phyloP scores from a whole-genome alignment of 164 flowering plant genomes.

The Cinnamomum chago region DNA sequence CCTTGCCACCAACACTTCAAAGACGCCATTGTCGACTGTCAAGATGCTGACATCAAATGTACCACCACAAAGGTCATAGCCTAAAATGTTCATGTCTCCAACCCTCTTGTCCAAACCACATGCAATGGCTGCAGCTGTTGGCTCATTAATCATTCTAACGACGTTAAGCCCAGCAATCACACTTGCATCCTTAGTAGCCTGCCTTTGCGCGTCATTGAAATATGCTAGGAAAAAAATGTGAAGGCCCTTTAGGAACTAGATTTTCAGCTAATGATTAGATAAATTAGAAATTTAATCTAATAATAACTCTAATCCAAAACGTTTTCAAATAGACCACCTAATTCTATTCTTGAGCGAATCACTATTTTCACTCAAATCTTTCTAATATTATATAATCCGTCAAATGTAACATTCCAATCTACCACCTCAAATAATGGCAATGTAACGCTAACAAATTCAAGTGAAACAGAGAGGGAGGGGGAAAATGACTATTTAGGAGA shows the following conservation, averaged over 20 bases:
- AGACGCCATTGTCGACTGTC: conserved; percentile 83
- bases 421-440: background rate
- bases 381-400: too few species aligned
- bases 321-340: too few species aligned
- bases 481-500: background rate
- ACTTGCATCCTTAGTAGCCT: conserved; percentile 95
- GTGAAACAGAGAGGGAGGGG: too few species aligned
- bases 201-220: conserved; percentile 92
- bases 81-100: conserved; percentile 92
- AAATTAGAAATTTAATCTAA: too few species aligned
- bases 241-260: too few species aligned
- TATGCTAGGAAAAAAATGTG: conserved; percentile 45
- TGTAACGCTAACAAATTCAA: too few species aligned
- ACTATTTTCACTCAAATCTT: too few species aligned
- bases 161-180: conserved; percentile 72
- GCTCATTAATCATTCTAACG: conserved; percentile 86
- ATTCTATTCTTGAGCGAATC: too few species aligned
- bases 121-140: conserved; percentile 93
- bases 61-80: conserved; percentile 88
- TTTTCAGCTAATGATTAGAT: too few species aligned
- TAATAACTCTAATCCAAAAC: too few species aligned
- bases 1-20: conserved; percentile 86
- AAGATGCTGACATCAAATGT: conserved; percentile 93
- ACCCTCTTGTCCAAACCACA: conserved; percentile 89
- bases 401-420: too few species aligned